Base-by-base conservation (phyloP, 768 basidiomycete species). In the Boletellus emodensis region DNA sequence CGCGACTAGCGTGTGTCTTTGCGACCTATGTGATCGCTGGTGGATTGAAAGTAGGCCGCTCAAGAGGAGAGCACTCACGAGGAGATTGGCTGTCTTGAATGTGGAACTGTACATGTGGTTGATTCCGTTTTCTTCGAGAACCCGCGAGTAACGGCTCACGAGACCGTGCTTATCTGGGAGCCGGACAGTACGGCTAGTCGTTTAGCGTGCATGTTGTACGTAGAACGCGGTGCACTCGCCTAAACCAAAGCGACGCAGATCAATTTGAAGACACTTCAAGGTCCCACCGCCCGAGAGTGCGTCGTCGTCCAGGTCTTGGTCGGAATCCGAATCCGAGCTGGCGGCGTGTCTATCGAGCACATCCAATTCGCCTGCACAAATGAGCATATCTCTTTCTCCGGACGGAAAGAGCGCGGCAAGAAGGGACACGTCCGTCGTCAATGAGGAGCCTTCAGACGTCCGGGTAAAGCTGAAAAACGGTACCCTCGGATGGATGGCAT, bases 81-180 rank as follows among this genome's bases (percentile, higher is more conserved):
- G 71, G 30, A 91, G 66, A 66, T 91, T 90, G 49, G 88, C 88
- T 6, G 85, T 86, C 69, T 87, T 87, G 63, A 82, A 85, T n/a
- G 88, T 89, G 39, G 86, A 87, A 50, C 83, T 85, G 62, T 90
- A 90, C 80, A 90, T 85, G 62, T 89, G 86, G 68, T 89, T 87
- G 62, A 91, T 84, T 11, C 80, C 79, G 58, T 84, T 84, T 56
- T 80, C 75, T 49, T 85, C 84, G 12, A 90, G 77, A 18, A 87
- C 78, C 8, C 79, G 79, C 18, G 88, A 87, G 62, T 87, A 88
- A 35, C 82, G 80, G 63, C 81, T 87, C 41, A 90, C 86, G 8
- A 91, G 75, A 32, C 89, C 89, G 55, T 87, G 77, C 59, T 87
- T 87, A 61, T 90, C 89, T 85, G 59, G 11, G 47, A 33, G 42